Base-by-base conservation (phyloP, 768 basidiomycete genomes). In the Kwoniella dejecticola region DNA sequence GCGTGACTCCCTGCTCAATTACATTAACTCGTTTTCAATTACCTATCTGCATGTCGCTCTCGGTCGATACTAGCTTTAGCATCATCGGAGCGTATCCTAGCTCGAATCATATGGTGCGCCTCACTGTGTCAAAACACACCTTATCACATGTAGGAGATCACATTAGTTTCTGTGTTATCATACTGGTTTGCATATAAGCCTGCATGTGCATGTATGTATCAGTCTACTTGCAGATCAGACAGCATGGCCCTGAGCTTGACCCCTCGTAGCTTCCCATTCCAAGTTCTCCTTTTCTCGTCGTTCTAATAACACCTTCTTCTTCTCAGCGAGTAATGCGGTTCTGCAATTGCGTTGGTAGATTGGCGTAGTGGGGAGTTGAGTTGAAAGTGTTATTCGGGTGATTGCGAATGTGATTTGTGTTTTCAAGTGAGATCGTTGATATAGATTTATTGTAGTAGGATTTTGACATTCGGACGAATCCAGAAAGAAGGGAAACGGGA, bases 271-370 rank as follows among this genome's bases (percentile, higher is more conserved):
- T 41, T 67, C 57, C 57, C 67, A 76, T 52, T 60, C 70, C 23
- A 53, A 53, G 42, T 68, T 67, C 59, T 76, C 75, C 48, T 65
- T 70, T 41, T 73, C 69, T 52, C 75, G 59, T 53, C 57, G 60
- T n/a, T 59, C 68, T 17, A 66, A 42, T 10, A 76, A 57, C 10
- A 57, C 62, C 50, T 67, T 68, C 59, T 70, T 71, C 57, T 68
- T 59, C n/a, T 66, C 68, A 12, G 67, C 70, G 10, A 76, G 57
- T 30, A 76, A 57, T 26, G 53, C 64, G 57, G 65, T 61, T 69
- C 72, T 76, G 26, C n/a, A 36, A 33, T n/a, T n/a, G n/a, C n/a
- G n/a, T n/a, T n/a, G n/a, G n/a, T n/a, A n/a, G n/a, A n/a, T n/a
- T 10, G 29, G 11, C 12, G 21, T 12, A 40, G 44, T 6, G 17